Base-by-base conservation (phyloP, 2,329 filamentous ascomycete genomes). In the Sphaerulina populicola region DNA sequence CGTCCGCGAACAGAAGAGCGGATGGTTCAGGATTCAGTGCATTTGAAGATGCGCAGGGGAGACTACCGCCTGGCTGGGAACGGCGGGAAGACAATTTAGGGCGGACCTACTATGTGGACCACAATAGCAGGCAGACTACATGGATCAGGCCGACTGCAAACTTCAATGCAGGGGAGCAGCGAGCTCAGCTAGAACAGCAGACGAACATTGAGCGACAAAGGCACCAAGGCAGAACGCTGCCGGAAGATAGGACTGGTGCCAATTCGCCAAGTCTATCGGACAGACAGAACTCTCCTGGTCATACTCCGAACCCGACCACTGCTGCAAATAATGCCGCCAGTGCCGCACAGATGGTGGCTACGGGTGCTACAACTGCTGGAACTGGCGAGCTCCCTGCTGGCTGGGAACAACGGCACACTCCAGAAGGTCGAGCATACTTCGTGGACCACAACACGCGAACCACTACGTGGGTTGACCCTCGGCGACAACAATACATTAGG, bases 391-490 rank as follows among this genome's bases (percentile, higher is more conserved):
- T 98, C 54, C 93, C 93, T 36, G 84, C 91, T 15, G 88, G 91
- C 27, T 98, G 93, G 93, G 93, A 98, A 71, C 89, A 96, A 69
- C 79, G 93, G 62, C 90, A 88, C 71, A 98, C 93, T 0, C 91
- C 93, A 0, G 93, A 98, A 74, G 90, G 91, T 27, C 82, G 93
- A 45, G 80, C 91, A 7, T 98, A 98, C 71, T 98, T 96, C 70
- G 93, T 98, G 44, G 93, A 98, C 68, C 93, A 98, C 71, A 98
- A 97, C 68, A 97, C 93, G 8, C 82, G 93, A 58, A 97, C 93
- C 1, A 98, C 93, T 0, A 97, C 93, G 0, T 98, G 93, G 93
- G 93, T 98, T 12, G 93, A 98, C 68, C 93, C 93, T 29, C 83
- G 93, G 61, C 84, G 93, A 56, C 93, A 97, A 71, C 93, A 98